Base-by-base conservation (phyloP, 2,329 filamentous ascomycete genomes). In the Phaeosphaeria sp. region DNA sequence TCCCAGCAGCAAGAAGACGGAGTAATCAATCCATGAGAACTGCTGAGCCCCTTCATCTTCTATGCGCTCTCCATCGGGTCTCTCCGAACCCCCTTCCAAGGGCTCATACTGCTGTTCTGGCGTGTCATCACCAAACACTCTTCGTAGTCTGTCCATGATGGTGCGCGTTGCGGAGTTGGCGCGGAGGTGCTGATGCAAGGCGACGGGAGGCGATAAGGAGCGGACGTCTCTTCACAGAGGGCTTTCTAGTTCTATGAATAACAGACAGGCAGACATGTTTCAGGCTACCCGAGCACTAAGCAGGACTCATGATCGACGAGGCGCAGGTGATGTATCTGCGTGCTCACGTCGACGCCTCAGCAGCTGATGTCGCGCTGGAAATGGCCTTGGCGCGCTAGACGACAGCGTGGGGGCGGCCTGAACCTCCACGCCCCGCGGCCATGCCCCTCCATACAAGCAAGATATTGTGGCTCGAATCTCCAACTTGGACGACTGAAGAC, bases 21-120 rank as follows among this genome's bases (percentile, higher is more conserved):
- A 81, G 78, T 98, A 99, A 75, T 96, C 91, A 36, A 91, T 72
- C 88, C 90, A 93, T 61, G 92, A 96, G 80, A 97, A 97, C 36
- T 61, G 53, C 56, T 60, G 61, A n/a, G 69, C 53, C 43, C 67
- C 62, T 11, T 56, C 42, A 33, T 73, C 67, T 42, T 74, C 68
- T 44, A 75, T 75, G n/a, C 46, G 66, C 30, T 77, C 72, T 42
- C 73, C 74, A 59, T 77, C 68, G 36, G 65, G 66, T 23, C 58
- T 56, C 55, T 76, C 74, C 6, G 72, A 75, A 17, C 75, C 72
- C n/a, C 74, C 75, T 52, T 76, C 67, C 7, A 79, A 66, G 17
- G 75, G 74, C 62, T 78, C 76, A 59, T 79, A 79, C 1, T 72
- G 65, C 42, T n/a, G 62, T 63, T 67, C 59, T 66, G 63, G 57